Base-by-base conservation (phyloP, 257 asterid genomes). In the Scutellaria barbata region DNA sequence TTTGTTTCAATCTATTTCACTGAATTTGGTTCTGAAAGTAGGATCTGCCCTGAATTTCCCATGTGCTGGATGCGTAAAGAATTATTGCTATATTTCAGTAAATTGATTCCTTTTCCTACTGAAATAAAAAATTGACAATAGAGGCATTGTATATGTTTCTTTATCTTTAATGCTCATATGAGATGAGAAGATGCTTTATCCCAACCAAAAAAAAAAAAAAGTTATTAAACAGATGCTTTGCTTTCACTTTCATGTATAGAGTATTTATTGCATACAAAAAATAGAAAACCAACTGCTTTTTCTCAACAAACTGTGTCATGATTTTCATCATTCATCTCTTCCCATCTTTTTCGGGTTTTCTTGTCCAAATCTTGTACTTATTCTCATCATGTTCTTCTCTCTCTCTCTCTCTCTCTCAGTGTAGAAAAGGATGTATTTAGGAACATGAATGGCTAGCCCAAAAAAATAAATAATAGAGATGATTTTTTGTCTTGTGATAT, bases 281-380 rank as follows among this genome's bases (percentile, higher is more conserved):
- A 33, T 66, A 71, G 47, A 18, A 53, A n/a, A 65, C 20, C 35
- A 66, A 51, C 54, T 43, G 45, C 61, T 63, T 54, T 54, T 76
- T 66, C 30, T 33, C 46, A 50, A 5, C 54, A 56, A 18, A 47
- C 74, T 13, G 77, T 72, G 71, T 61, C 75, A 67, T 72, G 78
- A 43, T 47, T 66, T 66, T 72, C 77, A 72, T 77, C 74, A 58
- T 35, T 54, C 51, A 43, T 63, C 68, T 5, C 9, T 20, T 37
- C 33, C 52, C 70, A 56, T 71, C 63, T 22, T 53, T 77, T 42
- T 73, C 67, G 41, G 47, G 40, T 59, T 50, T 77, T 66, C 65
- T 42, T 72, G 46, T 33, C 66, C 1, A 10, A 2, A 41, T 7
- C 46, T 75, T 66, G 73, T 45, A 45, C 39, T 65, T 74, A 65